Evolutionary conservation across 352 stramenopile species (phyloP).

Genomic region (Phytophthora colocasiae): DNA sequence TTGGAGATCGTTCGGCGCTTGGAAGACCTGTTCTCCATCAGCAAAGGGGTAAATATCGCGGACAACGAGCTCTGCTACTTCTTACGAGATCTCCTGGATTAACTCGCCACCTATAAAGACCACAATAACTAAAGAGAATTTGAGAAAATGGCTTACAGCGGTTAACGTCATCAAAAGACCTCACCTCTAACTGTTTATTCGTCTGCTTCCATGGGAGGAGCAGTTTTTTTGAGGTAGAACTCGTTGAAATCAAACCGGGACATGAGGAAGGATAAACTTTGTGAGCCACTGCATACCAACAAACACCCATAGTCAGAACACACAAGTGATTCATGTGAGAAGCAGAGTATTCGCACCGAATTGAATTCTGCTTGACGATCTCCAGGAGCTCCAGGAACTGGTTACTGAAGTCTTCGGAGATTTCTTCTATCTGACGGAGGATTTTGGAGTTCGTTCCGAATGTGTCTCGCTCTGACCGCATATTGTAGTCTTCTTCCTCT

Average conservation of each 20-base stretch:
- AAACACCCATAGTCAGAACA: slow-evolving; percentile 1
- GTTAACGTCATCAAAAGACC: neutral
- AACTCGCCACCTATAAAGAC: slow-evolving; percentile 11
- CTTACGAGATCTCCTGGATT: slow-evolving; percentile 70
- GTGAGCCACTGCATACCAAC: slow-evolving; percentile 49
- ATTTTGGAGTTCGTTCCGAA: slow-evolving; percentile 62
- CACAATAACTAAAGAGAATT: slow-evolving; percentile 1
- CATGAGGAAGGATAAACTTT: slow-evolving; percentile 87
- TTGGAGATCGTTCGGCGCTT: slow-evolving; percentile 55
- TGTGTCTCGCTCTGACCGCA: slow-evolving; percentile 41
- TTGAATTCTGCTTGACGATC: slow-evolving; percentile 66
- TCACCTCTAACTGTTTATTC: slow-evolving; percentile 44
- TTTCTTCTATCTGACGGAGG: slow-evolving; percentile 68
- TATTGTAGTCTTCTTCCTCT: slow-evolving; percentile 56
- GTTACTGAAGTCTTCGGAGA: slow-evolving; percentile 64
- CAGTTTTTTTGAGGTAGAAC: slow-evolving; percentile 78
- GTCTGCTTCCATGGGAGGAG: slow-evolving; percentile 48
- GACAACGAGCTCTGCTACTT: slow-evolving; percentile 80
- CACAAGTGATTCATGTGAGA: neutral
- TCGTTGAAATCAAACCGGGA: slow-evolving; percentile 94
- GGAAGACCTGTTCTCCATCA: slow-evolving; percentile 59
- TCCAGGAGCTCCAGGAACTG: slow-evolving; percentile 79
- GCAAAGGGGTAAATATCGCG: slow-evolving; percentile 43
- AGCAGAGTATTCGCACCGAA: slow-evolving; percentile 45
- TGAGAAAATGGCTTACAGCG: neutral